Evolutionary conservation across 495 filamentous ascomycete species (phyloP).

Genomic region (Echria macrotheca): DNA sequence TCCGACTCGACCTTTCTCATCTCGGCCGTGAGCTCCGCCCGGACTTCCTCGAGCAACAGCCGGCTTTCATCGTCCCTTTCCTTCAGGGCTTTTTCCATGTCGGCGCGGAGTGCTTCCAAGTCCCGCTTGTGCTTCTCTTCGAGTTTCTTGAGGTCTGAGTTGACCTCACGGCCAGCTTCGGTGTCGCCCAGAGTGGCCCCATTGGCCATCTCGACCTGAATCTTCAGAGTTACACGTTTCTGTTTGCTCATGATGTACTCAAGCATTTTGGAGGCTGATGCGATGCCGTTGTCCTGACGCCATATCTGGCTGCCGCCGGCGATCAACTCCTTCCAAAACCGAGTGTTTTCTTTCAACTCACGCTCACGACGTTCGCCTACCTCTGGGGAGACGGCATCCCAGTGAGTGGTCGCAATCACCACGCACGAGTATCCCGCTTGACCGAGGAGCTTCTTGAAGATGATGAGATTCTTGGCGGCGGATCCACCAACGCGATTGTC

Average conservation of each 20-base stretch:
- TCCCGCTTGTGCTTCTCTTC: neutral
- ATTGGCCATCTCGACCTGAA: neutral
- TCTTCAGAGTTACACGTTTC: neutral
- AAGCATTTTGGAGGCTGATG: neutral
- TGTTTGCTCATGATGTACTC: neutral
- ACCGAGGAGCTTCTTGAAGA: too few species aligned
- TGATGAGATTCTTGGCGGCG: too few species aligned
- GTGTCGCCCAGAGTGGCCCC: neutral
- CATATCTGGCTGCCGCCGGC: neutral
- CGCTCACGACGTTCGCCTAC: neutral
- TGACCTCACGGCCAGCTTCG: neutral
- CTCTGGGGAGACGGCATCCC: neutral
- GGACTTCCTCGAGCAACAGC: neutral
- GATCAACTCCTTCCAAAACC: neutral
- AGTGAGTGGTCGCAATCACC: too few species aligned
- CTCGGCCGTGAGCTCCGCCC: neutral
- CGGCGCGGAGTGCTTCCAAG: neutral
- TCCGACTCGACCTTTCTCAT: neutral
- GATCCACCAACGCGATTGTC: too few species aligned
- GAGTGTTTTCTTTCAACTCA: neutral
- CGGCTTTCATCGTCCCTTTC: neutral
- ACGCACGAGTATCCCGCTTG: too few species aligned
- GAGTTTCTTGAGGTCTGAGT: neutral
- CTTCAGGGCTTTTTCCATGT: neutral
- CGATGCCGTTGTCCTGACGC: neutral